These are phyloP conservation scores for Friedmanniomyces simplex DNA, from an alignment of 495 filamentous ascomycete species.

Conservation along the genomic window DNA sequence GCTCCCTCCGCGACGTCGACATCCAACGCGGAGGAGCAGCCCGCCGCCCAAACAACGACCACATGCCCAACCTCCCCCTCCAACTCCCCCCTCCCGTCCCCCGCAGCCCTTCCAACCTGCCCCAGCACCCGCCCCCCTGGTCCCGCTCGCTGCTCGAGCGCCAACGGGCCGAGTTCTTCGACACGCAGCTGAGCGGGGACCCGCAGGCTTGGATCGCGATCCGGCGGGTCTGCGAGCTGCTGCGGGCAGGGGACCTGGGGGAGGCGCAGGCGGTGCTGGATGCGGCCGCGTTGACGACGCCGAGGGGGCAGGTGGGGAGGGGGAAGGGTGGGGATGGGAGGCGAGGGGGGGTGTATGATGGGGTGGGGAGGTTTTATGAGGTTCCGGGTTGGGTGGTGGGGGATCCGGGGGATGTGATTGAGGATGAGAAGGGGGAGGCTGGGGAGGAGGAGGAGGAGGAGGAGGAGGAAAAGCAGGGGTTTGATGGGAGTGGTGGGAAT, in stretches of 20 bases:
- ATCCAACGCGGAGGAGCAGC: conserved; percentile 1
- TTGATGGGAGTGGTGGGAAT: conserved; percentile 32
- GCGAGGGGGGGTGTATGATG: conserved; percentile 61
- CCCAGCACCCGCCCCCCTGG: conserved; percentile 34
- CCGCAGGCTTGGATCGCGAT: conserved; percentile 71
- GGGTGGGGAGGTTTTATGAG: conserved; percentile 54
- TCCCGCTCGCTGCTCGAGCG: conserved; percentile 34
- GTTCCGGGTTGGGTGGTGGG: conserved; percentile 65
- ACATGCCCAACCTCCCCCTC: conserved; percentile 6
- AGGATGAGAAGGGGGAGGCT: conserved; percentile 28
- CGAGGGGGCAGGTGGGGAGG: conserved; percentile 55
- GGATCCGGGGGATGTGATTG: conserved; percentile 60
- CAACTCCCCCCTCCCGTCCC: conserved; percentile 11
- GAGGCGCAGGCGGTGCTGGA: conserved; percentile 72
- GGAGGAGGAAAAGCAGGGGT: conserved; percentile 19
- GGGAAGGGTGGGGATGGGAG: conserved; percentile 27
- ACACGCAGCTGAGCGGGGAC: conserved; percentile 65
- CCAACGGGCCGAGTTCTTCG: conserved; percentile 40
- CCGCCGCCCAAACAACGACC: conserved; percentile 10
- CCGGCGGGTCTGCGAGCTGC: conserved; percentile 50
- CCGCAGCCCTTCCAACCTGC: conserved; percentile 32
- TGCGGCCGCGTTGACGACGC: conserved; percentile 69
- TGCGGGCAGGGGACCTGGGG: conserved; percentile 48
- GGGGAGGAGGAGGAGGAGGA: conserved; percentile 17
- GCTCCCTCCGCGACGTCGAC: conserved; percentile 7